Evolutionary conservation across 306 rosid species (phyloP), one percentile per base, ranked within the genome.

Genomic region (peach (Prunus persica)): DNA sequence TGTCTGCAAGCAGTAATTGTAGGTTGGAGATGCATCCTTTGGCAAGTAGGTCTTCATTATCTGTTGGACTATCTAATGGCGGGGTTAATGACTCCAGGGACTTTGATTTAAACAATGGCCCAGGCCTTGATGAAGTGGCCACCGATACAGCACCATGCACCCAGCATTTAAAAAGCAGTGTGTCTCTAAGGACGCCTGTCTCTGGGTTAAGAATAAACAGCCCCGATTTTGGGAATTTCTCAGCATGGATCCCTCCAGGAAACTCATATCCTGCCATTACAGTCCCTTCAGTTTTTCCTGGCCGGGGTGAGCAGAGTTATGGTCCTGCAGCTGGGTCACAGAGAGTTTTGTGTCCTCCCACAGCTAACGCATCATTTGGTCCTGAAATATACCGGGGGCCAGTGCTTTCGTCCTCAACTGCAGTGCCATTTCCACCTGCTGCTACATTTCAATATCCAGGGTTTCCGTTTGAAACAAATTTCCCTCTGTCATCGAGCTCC

Each of bases 61-160:
- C 94, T 51, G 88, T 90, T 86, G 93, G 93, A 65, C 78, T 85
- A 77, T 80, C 90, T 41, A 90, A 87, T 61, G 86, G 91, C 18
- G 96, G 89, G 30, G 73, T 75, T 25, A 90, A 81, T 72, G 89
- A 80, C 77, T 82, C 89, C 5, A 83, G 97, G 88, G 89, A 92
- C 80, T 92, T 95, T 47, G 99, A 95, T 85, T 87, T 95, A 78
- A 95, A 95, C 88, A 87, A 95, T 78, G 97, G 99, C 58, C 99
- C 97, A 19, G 86, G 91, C 74, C 89, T 88, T 46, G 99, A 95
- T 71, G 99, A 92, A 65, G 83, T 81, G 76, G 86, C 80, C 50
- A 49, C 79, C 24, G 99, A 95, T 43, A 69, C 89, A 20, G 77
- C 92, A 38, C 76, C 81, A 1, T 87, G 78, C 19, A 74, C 78